Evolutionary conservation across 2,329 filamentous ascomycete genomes (phyloP).

Genomic region (Talaromyces sp.): DNA sequence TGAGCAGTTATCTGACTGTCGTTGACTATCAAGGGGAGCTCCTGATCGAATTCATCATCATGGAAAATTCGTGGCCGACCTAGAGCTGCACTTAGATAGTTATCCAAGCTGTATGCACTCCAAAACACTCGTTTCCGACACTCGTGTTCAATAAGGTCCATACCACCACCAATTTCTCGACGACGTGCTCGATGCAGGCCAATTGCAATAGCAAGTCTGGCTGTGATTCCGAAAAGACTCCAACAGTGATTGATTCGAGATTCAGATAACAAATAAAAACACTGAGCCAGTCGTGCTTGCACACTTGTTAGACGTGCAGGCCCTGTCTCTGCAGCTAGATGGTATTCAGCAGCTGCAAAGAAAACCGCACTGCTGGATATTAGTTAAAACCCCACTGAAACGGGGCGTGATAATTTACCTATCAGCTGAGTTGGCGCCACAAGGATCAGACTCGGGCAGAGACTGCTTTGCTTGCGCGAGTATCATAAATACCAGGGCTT

Average conservation of each 20-base stretch:
- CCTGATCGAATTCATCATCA: background rate
- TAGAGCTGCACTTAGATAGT: background rate
- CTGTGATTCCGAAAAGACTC: slow-evolving; percentile 34
- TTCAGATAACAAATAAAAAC: slow-evolving; percentile 24
- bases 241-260: slow-evolving; percentile 37
- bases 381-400: background rate
- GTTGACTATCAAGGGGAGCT: background rate
- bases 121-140: background rate
- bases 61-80: background rate
- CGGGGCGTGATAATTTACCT: background rate
- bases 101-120: background rate
- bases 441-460: background rate
- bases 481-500: background rate
- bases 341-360: slow-evolving; percentile 29
- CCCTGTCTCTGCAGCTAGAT: slow-evolving; percentile 32
- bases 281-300: slow-evolving; percentile 37
- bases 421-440: background rate
- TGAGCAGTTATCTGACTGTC: background rate
- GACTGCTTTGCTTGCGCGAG: background rate
- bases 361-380: slow-evolving; percentile 20
- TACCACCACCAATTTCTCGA: background rate
- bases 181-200: slow-evolving; percentile 28
- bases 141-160: background rate
- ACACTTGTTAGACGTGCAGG: slow-evolving; percentile 35
- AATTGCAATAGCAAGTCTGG: slow-evolving; percentile 33